These are phyloP conservation scores for Boletus tomentosulus DNA, from an alignment of 768 basidiomycete genomes.

Conservation along the genomic window DNA sequence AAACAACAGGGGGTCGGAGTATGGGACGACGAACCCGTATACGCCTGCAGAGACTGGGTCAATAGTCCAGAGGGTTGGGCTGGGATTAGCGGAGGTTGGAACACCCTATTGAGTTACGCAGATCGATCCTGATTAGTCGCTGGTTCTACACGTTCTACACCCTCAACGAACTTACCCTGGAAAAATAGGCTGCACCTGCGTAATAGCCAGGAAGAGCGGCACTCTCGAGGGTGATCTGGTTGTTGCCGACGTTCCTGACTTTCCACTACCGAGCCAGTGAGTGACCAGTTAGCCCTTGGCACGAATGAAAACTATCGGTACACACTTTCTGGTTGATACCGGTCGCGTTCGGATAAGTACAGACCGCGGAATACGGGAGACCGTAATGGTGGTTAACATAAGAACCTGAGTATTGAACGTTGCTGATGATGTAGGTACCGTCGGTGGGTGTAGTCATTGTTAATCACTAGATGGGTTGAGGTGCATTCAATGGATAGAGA, in stretches of 20 bases:
- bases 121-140: not conserved
- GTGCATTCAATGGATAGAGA: not conserved
- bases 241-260: not conserved
- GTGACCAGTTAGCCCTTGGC: not conserved
- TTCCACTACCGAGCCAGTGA: not conserved
- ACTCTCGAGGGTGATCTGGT: not conserved
- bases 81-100: not conserved
- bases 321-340: not conserved
- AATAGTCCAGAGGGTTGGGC: not conserved
- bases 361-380: not conserved
- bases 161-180: not conserved
- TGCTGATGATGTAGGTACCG: not conserved
- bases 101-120: not conserved
- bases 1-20: not conserved
- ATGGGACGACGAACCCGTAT: not conserved
- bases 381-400: not conserved
- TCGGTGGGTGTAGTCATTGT: not conserved
- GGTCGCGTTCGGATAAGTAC: not conserved
- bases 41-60: not conserved
- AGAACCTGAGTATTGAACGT: not conserved
- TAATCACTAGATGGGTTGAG: not conserved
- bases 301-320: not conserved
- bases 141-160: not conserved
- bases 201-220: not conserved
- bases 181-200: not conserved